Evolutionary conservation across 2,329 filamentous ascomycete species (phyloP).

Genomic region (Sordariomycetes sp.): DNA sequence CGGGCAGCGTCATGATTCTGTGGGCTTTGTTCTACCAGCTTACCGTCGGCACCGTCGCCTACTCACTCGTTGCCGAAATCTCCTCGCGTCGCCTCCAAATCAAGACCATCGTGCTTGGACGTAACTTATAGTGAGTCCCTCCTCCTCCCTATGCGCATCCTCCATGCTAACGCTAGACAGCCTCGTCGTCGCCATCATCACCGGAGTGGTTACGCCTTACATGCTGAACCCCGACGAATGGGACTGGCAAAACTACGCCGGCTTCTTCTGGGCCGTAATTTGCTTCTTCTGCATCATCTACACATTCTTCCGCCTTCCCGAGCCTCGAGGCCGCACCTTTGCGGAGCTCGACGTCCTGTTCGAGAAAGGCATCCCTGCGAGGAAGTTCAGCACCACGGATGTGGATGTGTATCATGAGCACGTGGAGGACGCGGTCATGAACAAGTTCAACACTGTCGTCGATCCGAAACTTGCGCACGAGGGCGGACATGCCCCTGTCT

Average conservation of each 20-base stretch:
- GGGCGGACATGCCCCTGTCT: too few relatives aligned
- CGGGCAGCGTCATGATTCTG: slow-evolving; percentile 74
- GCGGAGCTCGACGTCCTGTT: slow-evolving; percentile 83
- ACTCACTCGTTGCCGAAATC: slow-evolving; percentile 78
- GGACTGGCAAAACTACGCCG: slow-evolving; percentile 81
- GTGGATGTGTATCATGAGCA: slow-evolving; percentile 47
- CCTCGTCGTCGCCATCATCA: slow-evolving; percentile 76
- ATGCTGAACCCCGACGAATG: slow-evolving; percentile 85
- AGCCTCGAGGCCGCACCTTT: slow-evolving; percentile 72
- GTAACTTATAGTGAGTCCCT: slow-evolving; percentile 56
- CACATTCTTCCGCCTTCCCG: slow-evolving; percentile 49
- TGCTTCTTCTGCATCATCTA: slow-evolving; percentile 77
- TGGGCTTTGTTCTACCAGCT: slow-evolving; percentile 82
- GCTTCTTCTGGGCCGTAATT: slow-evolving; percentile 81
- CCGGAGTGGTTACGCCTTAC: slow-evolving; percentile 75
- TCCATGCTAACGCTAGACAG: slow-evolving; percentile 19
- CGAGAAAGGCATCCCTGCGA: slow-evolving; percentile 59
- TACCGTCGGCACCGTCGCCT: slow-evolving; percentile 81
- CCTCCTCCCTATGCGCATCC: neutral
- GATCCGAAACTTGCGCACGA: too few relatives aligned
- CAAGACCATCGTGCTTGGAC: slow-evolving; percentile 83
- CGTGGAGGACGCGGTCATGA: slow-evolving; percentile 37
- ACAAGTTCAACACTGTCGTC: slow-evolving; percentile 33
- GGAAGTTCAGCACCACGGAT: slow-evolving; percentile 58
- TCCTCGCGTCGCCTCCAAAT: slow-evolving; percentile 77